Conservation (phyloP, 225 moss, liverwort and hornwort genomes). For the Sphagnum tenellum region DNA sequence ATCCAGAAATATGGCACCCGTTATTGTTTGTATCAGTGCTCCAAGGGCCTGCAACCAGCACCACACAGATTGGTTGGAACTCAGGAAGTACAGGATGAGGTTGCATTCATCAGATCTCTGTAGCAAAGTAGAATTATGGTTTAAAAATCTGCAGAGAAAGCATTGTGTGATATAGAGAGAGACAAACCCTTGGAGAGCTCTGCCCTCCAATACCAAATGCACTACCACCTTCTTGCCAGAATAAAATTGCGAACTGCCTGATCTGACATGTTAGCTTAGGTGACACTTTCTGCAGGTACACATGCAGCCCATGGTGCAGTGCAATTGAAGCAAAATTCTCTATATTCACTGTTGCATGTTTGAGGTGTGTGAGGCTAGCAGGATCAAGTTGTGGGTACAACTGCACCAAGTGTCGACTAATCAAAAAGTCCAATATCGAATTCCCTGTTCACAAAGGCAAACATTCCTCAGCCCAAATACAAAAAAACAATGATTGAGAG, state of each 20-base stretch:
- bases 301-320: constrained; percentile 46
- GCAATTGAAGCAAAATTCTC: constrained; percentile 62
- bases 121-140: not conserved
- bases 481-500: not conserved
- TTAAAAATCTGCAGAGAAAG: not conserved
- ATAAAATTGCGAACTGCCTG: constrained; percentile 27
- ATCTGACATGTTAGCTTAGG: constrained; percentile 45
- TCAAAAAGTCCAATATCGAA: constrained; percentile 55
- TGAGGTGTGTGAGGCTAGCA: constrained; percentile 50
- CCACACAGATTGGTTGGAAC: not conserved
- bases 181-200: constrained; percentile 49
- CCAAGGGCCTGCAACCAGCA: constrained; percentile 43
- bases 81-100: not conserved
- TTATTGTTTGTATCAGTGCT: constrained; percentile 56
- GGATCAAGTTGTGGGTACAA: constrained; percentile 46
- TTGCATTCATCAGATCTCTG: not conserved
- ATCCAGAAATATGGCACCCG: constrained; percentile 54
- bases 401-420: constrained; percentile 48
- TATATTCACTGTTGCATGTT: constrained; percentile 62
- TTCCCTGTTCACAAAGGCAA: constrained; percentile 22
- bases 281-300: constrained; percentile 35
- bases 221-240: constrained; percentile 40
- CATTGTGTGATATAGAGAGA: not conserved
- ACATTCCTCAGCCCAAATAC: not conserved
- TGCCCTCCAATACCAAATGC: constrained; percentile 57